A percentile compares a stretch with the other conserved stretches of the same genome.
phyloP scores from a whole-genome alignment of 2,329 filamentous ascomycete species.

The Alternaria rosae region DNA sequence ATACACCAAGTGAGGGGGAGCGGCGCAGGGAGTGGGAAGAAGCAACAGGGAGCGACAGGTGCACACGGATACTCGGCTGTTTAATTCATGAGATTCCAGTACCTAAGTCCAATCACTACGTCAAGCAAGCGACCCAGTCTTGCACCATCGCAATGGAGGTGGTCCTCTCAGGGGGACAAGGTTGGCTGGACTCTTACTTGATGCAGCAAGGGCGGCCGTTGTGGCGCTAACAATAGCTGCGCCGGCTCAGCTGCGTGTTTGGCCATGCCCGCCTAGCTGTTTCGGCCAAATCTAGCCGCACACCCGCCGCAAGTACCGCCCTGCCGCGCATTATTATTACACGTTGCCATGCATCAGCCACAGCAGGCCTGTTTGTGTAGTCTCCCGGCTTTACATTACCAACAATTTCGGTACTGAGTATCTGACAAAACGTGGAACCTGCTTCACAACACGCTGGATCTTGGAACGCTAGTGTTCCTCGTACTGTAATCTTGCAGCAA shows the following conservation, averaged over 20 bases:
- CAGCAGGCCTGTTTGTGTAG: constrained; percentile 1
- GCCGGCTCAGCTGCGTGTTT: not conserved
- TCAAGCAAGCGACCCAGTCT: constrained; percentile 7
- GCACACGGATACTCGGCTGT: constrained; percentile 33
- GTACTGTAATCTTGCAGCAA: not conserved
- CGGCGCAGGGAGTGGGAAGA: constrained; percentile 4
- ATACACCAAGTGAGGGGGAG: constrained; percentile 16
- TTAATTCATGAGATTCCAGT: constrained; percentile 19
- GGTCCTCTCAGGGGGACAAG: constrained; percentile 14
- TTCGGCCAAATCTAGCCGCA: not conserved
- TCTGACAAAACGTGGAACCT: not conserved
- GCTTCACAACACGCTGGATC: not conserved
- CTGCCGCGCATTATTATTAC: constrained; percentile 1
- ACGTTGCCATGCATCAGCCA: constrained; percentile 16
- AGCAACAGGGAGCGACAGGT: constrained; percentile 26
- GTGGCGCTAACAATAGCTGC: constrained; percentile 17
- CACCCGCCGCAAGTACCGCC: not conserved
- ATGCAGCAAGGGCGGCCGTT: constrained; percentile 9
- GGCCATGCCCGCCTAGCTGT: not conserved
- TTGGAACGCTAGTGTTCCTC: not conserved
- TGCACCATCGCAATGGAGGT: constrained; percentile 10
- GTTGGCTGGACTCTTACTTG: constrained; percentile 12
- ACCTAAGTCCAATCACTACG: constrained; percentile 19
- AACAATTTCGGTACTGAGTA: not conserved
- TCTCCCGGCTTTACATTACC: not conserved